Evolutionary conservation across 495 filamentous ascomycete species (phyloP).

Genomic region (Cercophora scortea): DNA sequence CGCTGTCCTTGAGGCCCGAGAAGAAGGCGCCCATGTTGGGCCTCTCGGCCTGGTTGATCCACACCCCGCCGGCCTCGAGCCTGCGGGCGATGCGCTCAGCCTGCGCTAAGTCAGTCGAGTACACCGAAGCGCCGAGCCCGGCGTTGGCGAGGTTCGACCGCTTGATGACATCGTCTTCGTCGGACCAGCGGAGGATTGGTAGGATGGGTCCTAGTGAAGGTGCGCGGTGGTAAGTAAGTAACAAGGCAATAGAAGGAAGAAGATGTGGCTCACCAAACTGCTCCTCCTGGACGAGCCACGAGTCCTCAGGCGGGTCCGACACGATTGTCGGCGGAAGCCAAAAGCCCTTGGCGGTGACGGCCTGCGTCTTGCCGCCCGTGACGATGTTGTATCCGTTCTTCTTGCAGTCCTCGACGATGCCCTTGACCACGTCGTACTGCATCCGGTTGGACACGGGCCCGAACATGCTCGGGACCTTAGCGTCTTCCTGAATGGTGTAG

Average conservation of each 20-base stretch:
- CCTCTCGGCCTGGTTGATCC: conserved; percentile 47
- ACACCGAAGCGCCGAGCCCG: conserved; percentile 52
- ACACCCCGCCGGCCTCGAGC: conserved; percentile 49
- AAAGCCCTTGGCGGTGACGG: conserved; percentile 27
- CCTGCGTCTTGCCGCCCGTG: conserved; percentile 23
- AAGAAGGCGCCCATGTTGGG: conserved; percentile 49
- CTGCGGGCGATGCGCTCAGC: conserved; percentile 43
- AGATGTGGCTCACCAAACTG: conserved; percentile 35
- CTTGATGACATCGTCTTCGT: conserved; percentile 50
- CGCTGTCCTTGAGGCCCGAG: conserved; percentile 57
- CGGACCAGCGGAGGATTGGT: conserved; percentile 46
- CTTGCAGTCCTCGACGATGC: conserved; percentile 36
- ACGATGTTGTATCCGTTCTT: conserved; percentile 37
- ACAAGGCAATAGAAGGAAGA: no score
- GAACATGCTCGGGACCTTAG: conserved; percentile 34
- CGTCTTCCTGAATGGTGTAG: conserved; percentile 41
- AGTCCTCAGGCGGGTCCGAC: conserved; percentile 37
- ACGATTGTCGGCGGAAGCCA: conserved; percentile 45
- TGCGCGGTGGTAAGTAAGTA: no score
- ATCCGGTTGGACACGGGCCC: conserved; percentile 54
- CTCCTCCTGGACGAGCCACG: conserved; percentile 37
- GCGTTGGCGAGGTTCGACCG: conserved; percentile 49
- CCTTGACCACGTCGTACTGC: conserved; percentile 49
- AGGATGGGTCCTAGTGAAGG: conserved; percentile 40
- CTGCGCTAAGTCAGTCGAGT: conserved; percentile 42